Evolutionary conservation across 768 basidiomycete genomes (phyloP).

Genomic region (Crassisporium funariophilum): DNA sequence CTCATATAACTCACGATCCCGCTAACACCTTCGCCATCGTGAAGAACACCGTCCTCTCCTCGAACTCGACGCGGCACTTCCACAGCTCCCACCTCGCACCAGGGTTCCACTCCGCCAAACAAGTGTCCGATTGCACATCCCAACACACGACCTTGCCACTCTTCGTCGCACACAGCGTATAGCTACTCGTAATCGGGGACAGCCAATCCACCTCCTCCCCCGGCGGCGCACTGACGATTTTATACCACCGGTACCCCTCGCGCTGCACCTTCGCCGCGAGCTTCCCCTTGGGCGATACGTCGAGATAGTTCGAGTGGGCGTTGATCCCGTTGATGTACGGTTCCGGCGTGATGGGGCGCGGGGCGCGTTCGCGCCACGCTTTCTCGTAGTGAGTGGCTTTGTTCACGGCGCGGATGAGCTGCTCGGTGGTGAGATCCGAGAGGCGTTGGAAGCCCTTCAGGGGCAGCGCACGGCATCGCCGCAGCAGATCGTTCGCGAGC

Average conservation of each 20-base stretch:
- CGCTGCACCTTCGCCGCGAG: constrained; percentile 15
- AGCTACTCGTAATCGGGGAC: constrained; percentile 74
- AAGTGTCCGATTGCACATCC: constrained; percentile 64
- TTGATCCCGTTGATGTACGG: constrained; percentile 32
- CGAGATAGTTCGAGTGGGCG: constrained; percentile 41
- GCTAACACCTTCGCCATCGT: constrained; percentile 70
- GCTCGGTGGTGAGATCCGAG: constrained; percentile 61
- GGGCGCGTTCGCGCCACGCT: constrained; percentile 63
- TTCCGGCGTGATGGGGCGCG: constrained; percentile 46
- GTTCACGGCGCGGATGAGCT: constrained; percentile 64
- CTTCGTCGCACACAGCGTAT: constrained; percentile 78
- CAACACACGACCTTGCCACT: constrained; percentile 77
- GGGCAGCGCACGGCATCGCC: constrained; percentile 68
- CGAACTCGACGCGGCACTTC: constrained; percentile 80
- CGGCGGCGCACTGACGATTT: constrained; percentile 65
- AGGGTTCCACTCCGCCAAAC: constrained; percentile 72
- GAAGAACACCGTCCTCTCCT: constrained; percentile 69
- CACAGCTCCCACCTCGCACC: constrained; percentile 67
- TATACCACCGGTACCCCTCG: constrained; percentile 55
- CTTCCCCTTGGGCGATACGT: constrained; percentile 19
- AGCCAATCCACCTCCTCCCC: constrained; percentile 76
- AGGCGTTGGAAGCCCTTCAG: constrained; percentile 71
- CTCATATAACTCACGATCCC: constrained; percentile 40
- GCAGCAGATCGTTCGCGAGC: constrained; percentile 61
- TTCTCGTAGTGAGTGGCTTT: constrained; percentile 62